Conservation (phyloP, 768 basidiomycete species). For the Leccinum fibrillosum region DNA sequence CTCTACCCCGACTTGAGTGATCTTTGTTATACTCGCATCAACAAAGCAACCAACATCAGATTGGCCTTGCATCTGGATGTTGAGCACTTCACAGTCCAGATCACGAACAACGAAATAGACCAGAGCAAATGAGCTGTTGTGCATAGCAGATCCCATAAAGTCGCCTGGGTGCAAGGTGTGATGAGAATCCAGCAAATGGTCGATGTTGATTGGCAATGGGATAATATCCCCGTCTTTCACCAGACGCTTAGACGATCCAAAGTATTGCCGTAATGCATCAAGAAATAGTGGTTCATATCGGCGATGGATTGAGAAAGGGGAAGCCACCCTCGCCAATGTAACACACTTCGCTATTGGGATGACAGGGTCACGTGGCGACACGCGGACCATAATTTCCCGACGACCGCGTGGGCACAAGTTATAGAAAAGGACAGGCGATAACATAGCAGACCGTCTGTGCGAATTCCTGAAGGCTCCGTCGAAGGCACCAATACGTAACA, state of each 20-base stretch:
- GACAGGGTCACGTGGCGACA: slow-evolving; percentile 53
- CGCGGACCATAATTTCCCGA: slow-evolving; percentile 36
- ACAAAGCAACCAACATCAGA: slow-evolving; percentile 84
- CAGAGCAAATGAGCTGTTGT: slow-evolving; percentile 36
- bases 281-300: slow-evolving; percentile 62
- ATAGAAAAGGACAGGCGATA: slow-evolving; percentile 50
- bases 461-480: slow-evolving; percentile 39
- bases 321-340: slow-evolving; percentile 78
- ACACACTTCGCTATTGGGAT: slow-evolving; percentile 68
- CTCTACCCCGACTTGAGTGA: slow-evolving; percentile 79
- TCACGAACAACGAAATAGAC: slow-evolving; percentile 80
- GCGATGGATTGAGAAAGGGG: slow-evolving; percentile 64
- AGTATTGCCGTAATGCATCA: slow-evolving; percentile 59
- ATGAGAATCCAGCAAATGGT: slow-evolving; percentile 31
- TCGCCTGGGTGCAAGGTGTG: slow-evolving; percentile 1
- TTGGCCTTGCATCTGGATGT: slow-evolving; percentile 39
- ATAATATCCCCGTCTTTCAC: slow-evolving; percentile 76
- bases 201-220: slow-evolving; percentile 58
- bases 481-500: slow-evolving; percentile 56
- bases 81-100: slow-evolving; percentile 60
- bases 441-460: slow-evolving; percentile 34
- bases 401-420: slow-evolving; percentile 42
- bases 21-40: slow-evolving; percentile 66
- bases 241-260: slow-evolving; percentile 50
- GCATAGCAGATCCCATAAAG: background rate